phyloP scores from a whole-genome alignment of 192 early-diverging fungal species.

The Mortierella claussenii region DNA sequence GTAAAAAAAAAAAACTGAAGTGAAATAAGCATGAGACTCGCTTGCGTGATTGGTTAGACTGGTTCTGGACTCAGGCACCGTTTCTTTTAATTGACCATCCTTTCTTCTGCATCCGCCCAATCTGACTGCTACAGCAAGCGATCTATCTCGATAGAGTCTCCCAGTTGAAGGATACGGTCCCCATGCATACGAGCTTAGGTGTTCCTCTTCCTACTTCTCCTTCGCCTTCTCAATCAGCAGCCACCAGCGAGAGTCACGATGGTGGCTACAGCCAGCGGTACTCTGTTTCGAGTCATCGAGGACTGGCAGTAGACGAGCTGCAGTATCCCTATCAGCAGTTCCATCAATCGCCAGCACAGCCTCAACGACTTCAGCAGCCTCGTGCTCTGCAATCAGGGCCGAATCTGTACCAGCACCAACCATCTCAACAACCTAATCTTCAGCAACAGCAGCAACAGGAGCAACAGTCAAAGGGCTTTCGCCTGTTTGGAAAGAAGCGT shows the following conservation, averaged over 20 bases:
- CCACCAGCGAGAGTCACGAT: constrained; percentile 5
- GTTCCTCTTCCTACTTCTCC: not conserved
- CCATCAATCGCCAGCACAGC: constrained; percentile 4
- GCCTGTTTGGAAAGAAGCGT: constrained; percentile 50
- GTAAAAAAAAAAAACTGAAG: too few relatives aligned
- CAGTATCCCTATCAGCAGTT: constrained; percentile 25
- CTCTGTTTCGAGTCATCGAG: constrained; percentile 8
- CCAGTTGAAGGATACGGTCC: constrained; percentile 29
- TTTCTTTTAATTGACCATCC: not conserved
- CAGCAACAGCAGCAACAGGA: not conserved
- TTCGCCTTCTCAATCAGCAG: constrained; percentile 1
- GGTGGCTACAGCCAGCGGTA: constrained; percentile 1
- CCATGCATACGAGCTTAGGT: too few relatives aligned
- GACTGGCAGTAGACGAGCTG: not conserved
- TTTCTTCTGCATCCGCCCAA: not conserved
- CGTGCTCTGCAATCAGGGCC: constrained; percentile 5
- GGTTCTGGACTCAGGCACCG: constrained; percentile 4
- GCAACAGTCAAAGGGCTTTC: constrained; percentile 19
- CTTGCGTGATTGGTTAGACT: not conserved
- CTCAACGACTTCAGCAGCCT: constrained; percentile 11
- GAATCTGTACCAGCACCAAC: constrained; percentile 11
- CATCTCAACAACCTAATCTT: not conserved
- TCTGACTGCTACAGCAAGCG: constrained; percentile 20
- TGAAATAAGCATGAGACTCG: not conserved
- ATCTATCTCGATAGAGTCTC: constrained; percentile 48